Evolutionary conservation across 306 rosid genomes (phyloP).

Genomic region (Chamaecrista fasciculata): DNA sequence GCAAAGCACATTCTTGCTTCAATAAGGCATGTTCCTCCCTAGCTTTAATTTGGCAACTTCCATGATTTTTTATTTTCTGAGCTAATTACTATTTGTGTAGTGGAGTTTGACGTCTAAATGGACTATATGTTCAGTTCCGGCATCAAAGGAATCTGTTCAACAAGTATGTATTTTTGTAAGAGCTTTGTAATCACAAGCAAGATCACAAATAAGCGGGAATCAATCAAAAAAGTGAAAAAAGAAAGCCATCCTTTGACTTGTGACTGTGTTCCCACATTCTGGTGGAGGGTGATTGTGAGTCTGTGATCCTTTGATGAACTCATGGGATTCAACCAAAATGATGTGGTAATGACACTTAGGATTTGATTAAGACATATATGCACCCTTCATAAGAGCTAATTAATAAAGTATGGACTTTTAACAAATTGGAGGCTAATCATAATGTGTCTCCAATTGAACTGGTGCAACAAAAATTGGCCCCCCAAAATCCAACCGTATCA

Average conservation of each 20-base stretch:
- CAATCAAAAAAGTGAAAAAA: conserved; percentile 31
- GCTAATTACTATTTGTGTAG: not conserved
- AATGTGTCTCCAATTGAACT: conserved; percentile 27
- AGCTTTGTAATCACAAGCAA: conserved; percentile 32
- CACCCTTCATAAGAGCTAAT: conserved; percentile 23
- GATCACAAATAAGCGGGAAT: conserved; percentile 32
- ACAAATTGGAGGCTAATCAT: conserved; percentile 31
- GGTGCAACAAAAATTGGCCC: conserved; percentile 33
- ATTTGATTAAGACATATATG: conserved; percentile 18
- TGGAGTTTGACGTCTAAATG: conserved; percentile 4
- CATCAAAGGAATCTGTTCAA: conserved; percentile 32
- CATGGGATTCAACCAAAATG: conserved; percentile 29
- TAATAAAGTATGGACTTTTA: conserved; percentile 26
- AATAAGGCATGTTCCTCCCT: conserved; percentile 7
- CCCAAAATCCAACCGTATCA: conserved; percentile 72
- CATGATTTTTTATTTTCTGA: not conserved
- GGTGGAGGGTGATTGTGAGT: conserved; percentile 51
- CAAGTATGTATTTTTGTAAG: conserved; percentile 7
- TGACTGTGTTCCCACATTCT: conserved; percentile 22
- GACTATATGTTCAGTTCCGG: conserved; percentile 26
- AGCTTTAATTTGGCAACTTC: conserved; percentile 1
- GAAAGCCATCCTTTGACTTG: conserved; percentile 32
- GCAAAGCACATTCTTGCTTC: not conserved
- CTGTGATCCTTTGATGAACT: conserved; percentile 31
- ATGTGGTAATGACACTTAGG: conserved; percentile 32